Percentiles rank a stretch among this genome's conserved stretches.
phyloP scores from a whole-genome alignment of 306 rosid species.

The Rosa lucieae region DNA sequence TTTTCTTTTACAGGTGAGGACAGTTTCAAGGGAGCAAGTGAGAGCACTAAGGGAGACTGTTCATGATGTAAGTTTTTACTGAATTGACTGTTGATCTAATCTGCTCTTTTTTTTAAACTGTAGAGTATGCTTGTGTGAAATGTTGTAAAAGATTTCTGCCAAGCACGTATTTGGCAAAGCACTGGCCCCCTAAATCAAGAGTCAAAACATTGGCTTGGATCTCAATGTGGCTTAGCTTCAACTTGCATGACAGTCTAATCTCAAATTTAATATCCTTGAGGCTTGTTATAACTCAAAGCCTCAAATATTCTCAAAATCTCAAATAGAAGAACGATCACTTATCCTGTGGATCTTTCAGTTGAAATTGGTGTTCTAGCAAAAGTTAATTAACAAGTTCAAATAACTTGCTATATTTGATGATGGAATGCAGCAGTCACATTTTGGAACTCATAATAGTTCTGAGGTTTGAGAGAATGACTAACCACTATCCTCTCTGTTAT shows the following conservation, averaged over 20 bases:
- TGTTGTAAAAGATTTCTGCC: not conserved
- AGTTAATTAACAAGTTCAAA: not conserved
- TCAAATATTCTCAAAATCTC: not conserved
- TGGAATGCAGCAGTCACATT: not conserved
- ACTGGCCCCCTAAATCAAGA: not conserved
- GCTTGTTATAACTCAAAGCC: not conserved
- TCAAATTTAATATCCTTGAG: not conserved
- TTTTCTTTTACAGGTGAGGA: conserved; percentile 47
- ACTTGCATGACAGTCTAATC: not conserved
- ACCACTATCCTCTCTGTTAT: not conserved
- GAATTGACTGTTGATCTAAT: not conserved
- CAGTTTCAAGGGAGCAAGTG: conserved; percentile 65
- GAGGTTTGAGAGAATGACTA: not conserved
- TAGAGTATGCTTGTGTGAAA: not conserved
- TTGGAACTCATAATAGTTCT: not conserved
- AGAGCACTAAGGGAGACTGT: conserved; percentile 47
- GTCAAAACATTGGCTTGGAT: not conserved
- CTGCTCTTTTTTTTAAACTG: not conserved
- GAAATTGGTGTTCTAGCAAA: not conserved
- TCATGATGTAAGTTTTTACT: conserved; percentile 48
- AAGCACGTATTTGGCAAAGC: not conserved
- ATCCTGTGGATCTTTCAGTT: not conserved
- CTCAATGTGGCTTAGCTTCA: not conserved
- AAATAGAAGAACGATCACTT: not conserved
- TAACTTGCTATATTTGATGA: not conserved